Conservation (phyloP, 2,329 filamentous ascomycete species). For the Ophiocordyceps unilateralis region DNA sequence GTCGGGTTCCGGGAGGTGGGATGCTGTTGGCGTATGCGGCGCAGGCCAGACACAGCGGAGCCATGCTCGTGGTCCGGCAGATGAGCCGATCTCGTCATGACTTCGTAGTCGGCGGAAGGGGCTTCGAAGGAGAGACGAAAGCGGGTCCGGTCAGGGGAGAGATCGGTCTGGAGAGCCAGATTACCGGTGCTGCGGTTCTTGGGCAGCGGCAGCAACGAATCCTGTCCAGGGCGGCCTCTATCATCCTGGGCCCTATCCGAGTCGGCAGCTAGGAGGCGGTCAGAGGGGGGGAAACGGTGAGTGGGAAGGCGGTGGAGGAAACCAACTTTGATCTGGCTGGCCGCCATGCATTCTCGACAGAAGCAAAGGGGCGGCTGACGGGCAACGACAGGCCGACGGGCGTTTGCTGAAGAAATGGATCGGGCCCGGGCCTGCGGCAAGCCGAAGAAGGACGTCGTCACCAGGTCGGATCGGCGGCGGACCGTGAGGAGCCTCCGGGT, state of each 20-base stretch:
- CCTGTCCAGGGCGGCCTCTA: conserved; percentile 27
- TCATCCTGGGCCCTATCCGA: conserved; percentile 15
- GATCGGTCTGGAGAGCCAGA: conserved; percentile 29
- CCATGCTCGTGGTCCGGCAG: conserved; percentile 79
- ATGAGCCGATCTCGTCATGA: conserved; percentile 59
- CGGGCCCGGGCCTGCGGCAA: conserved; percentile 1
- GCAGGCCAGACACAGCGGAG: conserved; percentile 67
- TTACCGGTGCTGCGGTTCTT: conserved; percentile 53
- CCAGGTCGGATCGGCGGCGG: neutral
- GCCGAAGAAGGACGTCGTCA: conserved; percentile 2
- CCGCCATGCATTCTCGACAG: conserved; percentile 24
- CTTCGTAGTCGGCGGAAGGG: conserved; percentile 50
- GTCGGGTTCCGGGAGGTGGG: conserved; percentile 44
- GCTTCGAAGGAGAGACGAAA: conserved; percentile 66
- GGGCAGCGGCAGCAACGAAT: conserved; percentile 33
- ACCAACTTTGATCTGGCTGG: conserved; percentile 22
- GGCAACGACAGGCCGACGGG: conserved; percentile 2
- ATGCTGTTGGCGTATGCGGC: conserved; percentile 82
- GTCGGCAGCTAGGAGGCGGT: conserved; percentile 13
- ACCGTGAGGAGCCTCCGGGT: neutral
- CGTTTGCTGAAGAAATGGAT: neutral
- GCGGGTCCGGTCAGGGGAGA: conserved; percentile 36
- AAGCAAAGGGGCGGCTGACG: conserved; percentile 5
- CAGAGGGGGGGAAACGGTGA: neutral
- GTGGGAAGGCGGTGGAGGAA: neutral